Evolutionary conservation across 495 filamentous ascomycete genomes (phyloP).

Genomic region (Gamarada debralockiae): DNA sequence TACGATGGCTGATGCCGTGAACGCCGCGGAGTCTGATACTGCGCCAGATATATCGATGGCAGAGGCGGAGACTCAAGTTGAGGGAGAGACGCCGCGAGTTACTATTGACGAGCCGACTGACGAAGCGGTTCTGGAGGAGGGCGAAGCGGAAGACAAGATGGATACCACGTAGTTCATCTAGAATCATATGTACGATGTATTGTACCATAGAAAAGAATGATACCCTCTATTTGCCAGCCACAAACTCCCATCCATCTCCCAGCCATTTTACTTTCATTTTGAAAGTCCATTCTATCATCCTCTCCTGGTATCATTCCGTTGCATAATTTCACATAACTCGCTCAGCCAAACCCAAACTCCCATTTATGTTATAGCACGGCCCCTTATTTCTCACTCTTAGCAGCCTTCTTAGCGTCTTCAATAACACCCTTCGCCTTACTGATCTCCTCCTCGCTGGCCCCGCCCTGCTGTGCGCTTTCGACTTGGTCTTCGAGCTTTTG

Average conservation of each 20-base stretch:
- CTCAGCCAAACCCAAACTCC: background rate
- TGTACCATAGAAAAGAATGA: conserved; percentile 24
- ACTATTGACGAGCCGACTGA: conserved; percentile 44
- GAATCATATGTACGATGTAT: conserved; percentile 13
- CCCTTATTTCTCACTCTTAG: conserved; percentile 9
- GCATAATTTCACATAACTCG: background rate
- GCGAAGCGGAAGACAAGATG: conserved; percentile 56
- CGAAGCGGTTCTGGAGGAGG: conserved; percentile 8
- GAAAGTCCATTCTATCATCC: conserved; percentile 15
- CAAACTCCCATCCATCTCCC: too few relatives aligned
- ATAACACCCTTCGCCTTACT: conserved; percentile 50
- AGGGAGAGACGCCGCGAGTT: conserved; percentile 42
- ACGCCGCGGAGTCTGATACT: conserved; percentile 8
- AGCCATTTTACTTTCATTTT: conserved; percentile 6
- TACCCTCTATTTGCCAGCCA: conserved; percentile 25
- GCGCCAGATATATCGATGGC: conserved; percentile 26
- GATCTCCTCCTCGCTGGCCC: conserved; percentile 57
- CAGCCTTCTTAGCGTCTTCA: conserved; percentile 27
- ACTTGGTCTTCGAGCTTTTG: conserved; percentile 60
- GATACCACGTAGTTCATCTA: conserved; percentile 48
- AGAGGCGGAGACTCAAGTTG: conserved; percentile 41
- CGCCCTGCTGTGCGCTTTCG: conserved; percentile 50
- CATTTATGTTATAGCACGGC: background rate
- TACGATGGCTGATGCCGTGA: conserved; percentile 20
- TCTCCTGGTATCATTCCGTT: conserved; percentile 11